A percentile compares a stretch with the other conserved stretches of the same genome.
phyloP scores from a whole-genome alignment of 164 flowering plant genomes.

The Liquidambar formosana region DNA sequence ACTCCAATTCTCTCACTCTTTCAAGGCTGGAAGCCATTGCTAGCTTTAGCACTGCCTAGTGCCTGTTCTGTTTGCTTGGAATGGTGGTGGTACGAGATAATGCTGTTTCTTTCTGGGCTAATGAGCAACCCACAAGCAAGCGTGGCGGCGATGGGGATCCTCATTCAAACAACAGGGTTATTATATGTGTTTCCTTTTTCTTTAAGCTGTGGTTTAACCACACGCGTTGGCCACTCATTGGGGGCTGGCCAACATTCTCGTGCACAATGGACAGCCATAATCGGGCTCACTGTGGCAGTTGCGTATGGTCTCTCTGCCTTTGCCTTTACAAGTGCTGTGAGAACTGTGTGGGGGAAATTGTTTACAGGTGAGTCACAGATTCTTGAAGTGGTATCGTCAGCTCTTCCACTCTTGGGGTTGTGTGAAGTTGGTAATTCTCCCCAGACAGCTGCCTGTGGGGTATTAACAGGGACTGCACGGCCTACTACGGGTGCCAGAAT shows the following conservation, averaged over 20 bases:
- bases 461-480: slow-evolving; percentile 55
- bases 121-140: slow-evolving; percentile 39
- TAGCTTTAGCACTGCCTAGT: slow-evolving; percentile 47
- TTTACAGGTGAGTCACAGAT: slow-evolving; percentile 41
- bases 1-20: slow-evolving; percentile 23
- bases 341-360: slow-evolving; percentile 44
- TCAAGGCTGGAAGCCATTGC: slow-evolving; percentile 52
- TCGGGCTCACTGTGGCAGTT: slow-evolving; percentile 34
- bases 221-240: slow-evolving; percentile 47
- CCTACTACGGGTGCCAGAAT: slow-evolving; percentile 45
- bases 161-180: slow-evolving; percentile 49
- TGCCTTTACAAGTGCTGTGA: slow-evolving; percentile 25
- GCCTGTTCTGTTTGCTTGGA: slow-evolving; percentile 52
- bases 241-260: slow-evolving; percentile 46
- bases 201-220: slow-evolving; percentile 30
- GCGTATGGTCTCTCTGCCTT: slow-evolving; percentile 29
- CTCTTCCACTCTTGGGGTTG: slow-evolving; percentile 47
- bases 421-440: slow-evolving; percentile 50
- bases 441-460: slow-evolving; percentile 53
- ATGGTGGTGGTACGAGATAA: slow-evolving; percentile 77
- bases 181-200: slow-evolving; percentile 47
- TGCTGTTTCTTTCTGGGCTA: slow-evolving; percentile 50
- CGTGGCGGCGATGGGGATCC: slow-evolving; percentile 55
- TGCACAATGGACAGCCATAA: slow-evolving; percentile 37
- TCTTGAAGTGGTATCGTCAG: slow-evolving; percentile 26